Conservation (phyloP, 1,139 yeast genomes). For the Zygosaccharomyces sapae region DNA sequence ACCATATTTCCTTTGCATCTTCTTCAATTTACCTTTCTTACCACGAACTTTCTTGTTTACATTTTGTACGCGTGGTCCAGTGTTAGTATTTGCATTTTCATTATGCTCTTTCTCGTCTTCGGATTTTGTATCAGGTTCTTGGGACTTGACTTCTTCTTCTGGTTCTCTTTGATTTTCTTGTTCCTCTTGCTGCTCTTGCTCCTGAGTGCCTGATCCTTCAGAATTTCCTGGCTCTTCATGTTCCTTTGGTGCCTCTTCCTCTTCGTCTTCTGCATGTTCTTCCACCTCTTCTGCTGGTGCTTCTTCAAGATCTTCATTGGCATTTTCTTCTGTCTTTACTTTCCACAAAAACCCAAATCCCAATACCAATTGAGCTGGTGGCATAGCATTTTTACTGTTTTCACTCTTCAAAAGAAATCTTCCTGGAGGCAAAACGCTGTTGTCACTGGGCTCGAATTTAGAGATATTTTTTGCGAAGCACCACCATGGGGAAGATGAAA, state of each 20-base stretch:
- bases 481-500: conserved; percentile 82
- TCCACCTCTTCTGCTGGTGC: conserved; percentile 7
- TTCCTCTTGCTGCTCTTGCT: background rate
- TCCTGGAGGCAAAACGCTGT: conserved; percentile 63
- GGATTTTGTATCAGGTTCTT: conserved; percentile 6
- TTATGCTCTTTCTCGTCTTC: conserved; percentile 8
- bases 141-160: background rate
- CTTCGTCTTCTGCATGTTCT: background rate
- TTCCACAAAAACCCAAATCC: conserved; percentile 83
- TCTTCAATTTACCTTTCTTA: conserved; percentile 76
- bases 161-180: conserved; percentile 6
- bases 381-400: conserved; percentile 57
- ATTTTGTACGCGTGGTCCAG: conserved; percentile 18
- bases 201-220: background rate
- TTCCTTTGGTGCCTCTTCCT: background rate
- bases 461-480: conserved; percentile 61
- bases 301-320: conserved; percentile 15
- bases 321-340: conserved; percentile 37
- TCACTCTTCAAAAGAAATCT: conserved; percentile 52
- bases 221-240: conserved; percentile 2
- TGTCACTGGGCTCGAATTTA: conserved; percentile 57
- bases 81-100: conserved; percentile 16
- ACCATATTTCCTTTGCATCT: conserved; percentile 75
- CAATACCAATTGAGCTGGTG: conserved; percentile 83
- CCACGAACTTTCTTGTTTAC: conserved; percentile 58